Base-by-base conservation (phyloP, 192 early-diverging fungal genomes). In the Chytriomyces confervae region DNA sequence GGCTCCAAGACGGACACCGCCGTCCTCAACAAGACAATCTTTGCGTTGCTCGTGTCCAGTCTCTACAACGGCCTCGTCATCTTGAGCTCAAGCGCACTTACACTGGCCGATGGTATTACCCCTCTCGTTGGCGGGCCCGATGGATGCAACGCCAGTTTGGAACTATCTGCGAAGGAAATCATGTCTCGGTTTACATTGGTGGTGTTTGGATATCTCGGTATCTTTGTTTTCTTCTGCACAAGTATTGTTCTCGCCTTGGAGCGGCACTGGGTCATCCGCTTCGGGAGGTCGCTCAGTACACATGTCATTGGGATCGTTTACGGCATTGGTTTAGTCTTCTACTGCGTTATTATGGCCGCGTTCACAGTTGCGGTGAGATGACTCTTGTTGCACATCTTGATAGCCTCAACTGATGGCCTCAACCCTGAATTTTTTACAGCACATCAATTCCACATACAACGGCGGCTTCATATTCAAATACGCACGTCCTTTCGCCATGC, bases 401-500 rank as follows among this genome's bases (percentile, higher is more conserved):
- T n/a, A n/a, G n/a, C n/a, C n/a, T n/a, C 0, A 13, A 2, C 20
- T 0, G 1, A 20, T 20, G 0, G 13, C 13, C 13, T 60, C 62
- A 27, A 23, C 62, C 18, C 27, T 29, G 29, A 18, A 18, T 27
- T 27, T 24, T 24, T 11, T 64, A 63, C 62, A 63, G 62, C 10
- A 13, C 10, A 24, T 24, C 62, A 63, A 63, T 10, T 63, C 62
- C 11, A 20, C 9, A 20, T 29, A 20, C 2, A 36, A 36, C 20
- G 18, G 36, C 45, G 66, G 66, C 27, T 45, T 67, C 29, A 67
- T 47, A 11, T 67, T 67, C 44, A 29, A 67, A 11, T 67, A 46
- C 47, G 43, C 43, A 27, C 66, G 66, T 1, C 66, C 66, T 8
- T 67, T 67, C 45, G 66, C 66, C 6, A 67, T 67, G 66, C 66